Evolutionary conservation across 2,329 filamentous ascomycete genomes (phyloP).

Genomic region (Mycosphaerella sp.): DNA sequence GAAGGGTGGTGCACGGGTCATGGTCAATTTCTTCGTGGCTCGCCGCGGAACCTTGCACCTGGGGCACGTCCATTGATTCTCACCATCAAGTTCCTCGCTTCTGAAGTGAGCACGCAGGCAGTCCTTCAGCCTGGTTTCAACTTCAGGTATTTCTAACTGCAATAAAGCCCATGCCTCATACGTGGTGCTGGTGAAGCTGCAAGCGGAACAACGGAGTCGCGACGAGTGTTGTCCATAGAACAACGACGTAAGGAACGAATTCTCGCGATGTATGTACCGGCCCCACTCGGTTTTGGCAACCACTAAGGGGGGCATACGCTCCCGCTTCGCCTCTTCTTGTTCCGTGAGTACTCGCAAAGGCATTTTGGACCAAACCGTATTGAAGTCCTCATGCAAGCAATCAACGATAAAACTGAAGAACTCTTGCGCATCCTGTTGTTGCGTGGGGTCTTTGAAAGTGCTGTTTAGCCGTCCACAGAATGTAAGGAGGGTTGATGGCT

Average conservation of each 20-base stretch:
- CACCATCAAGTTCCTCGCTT: slow-evolving; percentile 60
- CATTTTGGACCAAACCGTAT: slow-evolving; percentile 55
- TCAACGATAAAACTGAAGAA: slow-evolving; percentile 78
- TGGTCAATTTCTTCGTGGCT: slow-evolving; percentile 62
- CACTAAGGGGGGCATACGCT: slow-evolving; percentile 54
- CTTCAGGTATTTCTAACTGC: slow-evolving; percentile 62
- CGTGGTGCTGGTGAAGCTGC: slow-evolving; percentile 57
- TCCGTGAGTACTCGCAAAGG: slow-evolving; percentile 54
- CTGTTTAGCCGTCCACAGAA: slow-evolving; percentile 59
- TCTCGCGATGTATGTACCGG: slow-evolving; percentile 62
- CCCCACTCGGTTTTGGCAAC: slow-evolving; percentile 71
- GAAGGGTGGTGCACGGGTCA: slow-evolving; percentile 72
- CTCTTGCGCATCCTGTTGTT: slow-evolving; percentile 88
- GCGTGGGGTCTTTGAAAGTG: slow-evolving; percentile 49
- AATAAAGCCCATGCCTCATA: slow-evolving; percentile 66
- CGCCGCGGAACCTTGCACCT: slow-evolving; percentile 62
- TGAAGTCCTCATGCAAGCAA: slow-evolving; percentile 80
- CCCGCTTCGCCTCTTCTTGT: slow-evolving; percentile 54
- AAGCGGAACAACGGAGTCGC: slow-evolving; percentile 55
- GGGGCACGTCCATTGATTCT: slow-evolving; percentile 66
- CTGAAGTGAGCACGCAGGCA: slow-evolving; percentile 65
- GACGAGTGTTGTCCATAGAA: slow-evolving; percentile 68
- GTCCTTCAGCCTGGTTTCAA: slow-evolving; percentile 56
- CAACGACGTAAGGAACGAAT: slow-evolving; percentile 72
- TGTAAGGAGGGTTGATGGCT: slow-evolving; percentile 45